Evolutionary conservation across 306 rosid genomes (phyloP), one percentile per base, ranked within the genome.

Genomic region (Cicer pinnatifidum): DNA sequence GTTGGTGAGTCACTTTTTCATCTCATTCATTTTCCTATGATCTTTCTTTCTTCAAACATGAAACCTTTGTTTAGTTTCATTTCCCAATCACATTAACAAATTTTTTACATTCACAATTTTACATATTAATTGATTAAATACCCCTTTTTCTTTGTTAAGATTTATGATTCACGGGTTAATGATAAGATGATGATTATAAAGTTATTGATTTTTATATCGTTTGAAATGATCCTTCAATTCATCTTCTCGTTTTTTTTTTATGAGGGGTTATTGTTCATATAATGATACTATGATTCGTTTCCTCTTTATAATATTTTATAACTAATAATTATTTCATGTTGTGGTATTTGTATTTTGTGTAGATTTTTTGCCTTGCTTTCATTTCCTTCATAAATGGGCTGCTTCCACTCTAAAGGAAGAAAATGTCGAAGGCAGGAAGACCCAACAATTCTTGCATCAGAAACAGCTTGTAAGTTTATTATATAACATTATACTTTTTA

Each of bases 401-500:
- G 99, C 75, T 62, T 86, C 12, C 53, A 72, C 71, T 90, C 99
- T 17, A 91, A 69, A 75, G 81, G 71, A 37, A 72, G 78, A 15
- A 81, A 56, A 41, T 78, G 44, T 77, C 88, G 80, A 0, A 82
- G 81, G 28, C 74, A 86, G 9, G 92, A 90, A 75, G 88, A 88
- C 33, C 88, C 96, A 58, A 35, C 82, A 8, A 48, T 12, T 40
- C 97, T 94, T 37, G 91, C 99, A 41, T 83, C 96, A 38, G 86
- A 94, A 75, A 94, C 99, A 8, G 82, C 90, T 9, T 94, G 97
- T 94, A 82, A 88, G 97, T 85, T 75, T 2, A 17, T 43, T 16
- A 11, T 17, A 9, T 50, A 13, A 2, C 10, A 51, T 51, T 56
- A 56, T 56, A 20, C 20, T 15, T 7, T 51, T 51, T 15, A 51